A percentile compares a stretch with the other conserved stretches of the same genome.
phyloP scores from a whole-genome alignment of 2,329 filamentous ascomycete species.

The Gnomoniopsis sp. region DNA sequence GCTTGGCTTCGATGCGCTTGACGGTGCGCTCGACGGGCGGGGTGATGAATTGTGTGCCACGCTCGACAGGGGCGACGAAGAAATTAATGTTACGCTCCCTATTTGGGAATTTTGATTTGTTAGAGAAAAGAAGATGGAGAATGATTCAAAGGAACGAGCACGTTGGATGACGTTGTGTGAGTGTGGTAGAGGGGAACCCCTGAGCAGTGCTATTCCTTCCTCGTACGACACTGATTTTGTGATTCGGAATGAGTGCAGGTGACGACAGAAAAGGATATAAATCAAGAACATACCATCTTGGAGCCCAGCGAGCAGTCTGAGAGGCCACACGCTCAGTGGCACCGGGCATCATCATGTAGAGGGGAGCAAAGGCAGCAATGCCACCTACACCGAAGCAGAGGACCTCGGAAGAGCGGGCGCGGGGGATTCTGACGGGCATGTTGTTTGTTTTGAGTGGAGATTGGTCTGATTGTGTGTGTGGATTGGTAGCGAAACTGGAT shows the following conservation, averaged over 20 bases:
- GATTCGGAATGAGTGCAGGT: neutral
- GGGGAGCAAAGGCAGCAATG: conserved; percentile 50
- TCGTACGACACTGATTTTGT: too few species aligned
- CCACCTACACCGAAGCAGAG: conserved; percentile 53
- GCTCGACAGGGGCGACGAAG: conserved; percentile 46
- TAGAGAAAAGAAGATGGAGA: neutral
- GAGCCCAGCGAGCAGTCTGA: conserved; percentile 56
- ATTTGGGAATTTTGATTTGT: neutral
- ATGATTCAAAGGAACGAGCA: too few species aligned
- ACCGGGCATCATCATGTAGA: conserved; percentile 56
- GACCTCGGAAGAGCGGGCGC: conserved; percentile 45
- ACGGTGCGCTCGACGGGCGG: conserved; percentile 44
- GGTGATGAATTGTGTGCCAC: conserved; percentile 45
- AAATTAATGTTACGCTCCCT: conserved; percentile 51
- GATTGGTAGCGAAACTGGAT: neutral
- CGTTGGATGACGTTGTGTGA: neutral
- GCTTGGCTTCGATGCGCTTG: conserved; percentile 41
- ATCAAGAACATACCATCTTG: conserved; percentile 40
- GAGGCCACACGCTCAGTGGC: conserved; percentile 51
- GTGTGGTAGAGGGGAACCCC: too few species aligned
- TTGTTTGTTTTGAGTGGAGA: conserved; percentile 19
- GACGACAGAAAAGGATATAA: neutral
- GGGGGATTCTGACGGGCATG: conserved; percentile 52
- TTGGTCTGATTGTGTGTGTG: neutral
- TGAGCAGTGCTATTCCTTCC: too few species aligned